Evolutionary conservation across 163 green algal species (phyloP).

Genomic region (Volvox carteri): DNA sequence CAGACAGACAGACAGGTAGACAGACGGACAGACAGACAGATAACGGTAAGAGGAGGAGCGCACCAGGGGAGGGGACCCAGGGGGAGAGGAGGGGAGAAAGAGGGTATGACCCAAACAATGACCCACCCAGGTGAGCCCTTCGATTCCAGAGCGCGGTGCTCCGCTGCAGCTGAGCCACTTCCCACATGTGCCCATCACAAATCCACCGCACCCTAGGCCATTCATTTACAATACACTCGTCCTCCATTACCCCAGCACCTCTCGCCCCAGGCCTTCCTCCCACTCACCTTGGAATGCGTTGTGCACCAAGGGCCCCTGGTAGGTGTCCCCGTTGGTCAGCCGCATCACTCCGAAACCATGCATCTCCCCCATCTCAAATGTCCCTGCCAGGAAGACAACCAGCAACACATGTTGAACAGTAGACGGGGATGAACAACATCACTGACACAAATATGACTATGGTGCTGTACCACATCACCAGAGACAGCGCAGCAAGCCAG

Average conservation of each 20-base stretch:
- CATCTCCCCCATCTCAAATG: slow-evolving; percentile 61
- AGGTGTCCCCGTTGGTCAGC: slow-evolving; percentile 51
- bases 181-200: neutral
- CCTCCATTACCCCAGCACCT: neutral
- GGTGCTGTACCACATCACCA: neutral
- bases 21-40: no score
- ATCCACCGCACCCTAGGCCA: neutral
- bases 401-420: neutral
- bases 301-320: slow-evolving; percentile 56
- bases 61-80: no score
- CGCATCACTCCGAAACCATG: slow-evolving; percentile 57
- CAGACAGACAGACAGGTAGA: no score
- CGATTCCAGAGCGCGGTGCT: no score
- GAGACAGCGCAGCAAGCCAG: no score
- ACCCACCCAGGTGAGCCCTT: no score
- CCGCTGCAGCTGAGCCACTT: no score
- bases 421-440: neutral
- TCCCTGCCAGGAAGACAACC: slow-evolving; percentile 33
- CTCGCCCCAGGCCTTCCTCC: neutral
- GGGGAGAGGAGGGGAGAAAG: no score
- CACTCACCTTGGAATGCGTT: slow-evolving; percentile 52
- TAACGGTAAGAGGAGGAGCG: no score
- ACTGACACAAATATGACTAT: neutral
- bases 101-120: no score
- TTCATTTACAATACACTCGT: no score